A percentile compares a stretch with the other conserved stretches of the same genome.
Evolutionary conservation across 768 basidiomycete genomes (phyloP).

Genomic region (Kwoniella dendrophila): DNA sequence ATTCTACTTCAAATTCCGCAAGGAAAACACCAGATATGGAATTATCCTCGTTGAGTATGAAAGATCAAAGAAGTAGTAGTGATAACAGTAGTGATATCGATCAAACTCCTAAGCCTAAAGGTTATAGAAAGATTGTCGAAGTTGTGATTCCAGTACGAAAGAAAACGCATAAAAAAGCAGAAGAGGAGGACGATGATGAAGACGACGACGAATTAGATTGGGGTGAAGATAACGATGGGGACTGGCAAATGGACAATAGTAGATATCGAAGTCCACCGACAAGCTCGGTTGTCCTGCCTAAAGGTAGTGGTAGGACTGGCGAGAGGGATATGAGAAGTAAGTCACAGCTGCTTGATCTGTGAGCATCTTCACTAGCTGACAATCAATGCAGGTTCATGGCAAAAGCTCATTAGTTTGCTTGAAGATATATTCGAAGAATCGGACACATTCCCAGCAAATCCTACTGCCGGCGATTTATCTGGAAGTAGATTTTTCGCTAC

Average conservation of each 20-base stretch:
- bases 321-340: constrained; percentile 46
- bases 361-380: neutral
- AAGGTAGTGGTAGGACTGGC: constrained; percentile 45
- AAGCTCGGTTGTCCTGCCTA: neutral
- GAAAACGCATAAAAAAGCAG: constrained; percentile 2
- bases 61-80: constrained; percentile 12
- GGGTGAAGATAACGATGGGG: constrained; percentile 43
- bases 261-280: constrained; percentile 12
- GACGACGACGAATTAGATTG: constrained; percentile 41
- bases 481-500: constrained; percentile 45
- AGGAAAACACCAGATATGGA: constrained; percentile 13
- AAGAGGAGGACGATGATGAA: constrained; percentile 35
- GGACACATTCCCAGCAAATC: constrained; percentile 68
- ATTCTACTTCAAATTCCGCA: neutral
- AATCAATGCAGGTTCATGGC: constrained; percentile 42
- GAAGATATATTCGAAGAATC: constrained; percentile 85
- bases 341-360: no score
- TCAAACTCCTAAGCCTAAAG: constrained; percentile 14
- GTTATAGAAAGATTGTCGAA: constrained; percentile 6
- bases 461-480: constrained; percentile 62
- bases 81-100: neutral
- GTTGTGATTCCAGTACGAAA: constrained; percentile 21
- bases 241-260: constrained; percentile 39
- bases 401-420: constrained; percentile 73
- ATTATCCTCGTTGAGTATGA: constrained; percentile 14